Evolutionary conservation across 2,329 filamentous ascomycete species (phyloP).

Genomic region (Herpotrichia juniperi): DNA sequence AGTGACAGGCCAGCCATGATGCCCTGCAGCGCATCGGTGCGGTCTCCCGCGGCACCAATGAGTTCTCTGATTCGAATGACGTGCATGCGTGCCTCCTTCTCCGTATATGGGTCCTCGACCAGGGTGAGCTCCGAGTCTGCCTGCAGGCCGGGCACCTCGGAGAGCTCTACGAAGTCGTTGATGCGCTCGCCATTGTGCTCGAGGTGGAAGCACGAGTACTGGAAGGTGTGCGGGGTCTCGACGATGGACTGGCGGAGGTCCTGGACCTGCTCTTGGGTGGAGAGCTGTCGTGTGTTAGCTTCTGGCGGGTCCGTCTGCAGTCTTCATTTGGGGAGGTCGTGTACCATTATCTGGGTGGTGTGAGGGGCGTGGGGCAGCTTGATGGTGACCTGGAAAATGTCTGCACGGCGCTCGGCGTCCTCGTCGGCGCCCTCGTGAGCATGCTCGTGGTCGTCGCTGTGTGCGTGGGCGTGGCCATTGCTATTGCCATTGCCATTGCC

Average conservation of each 20-base stretch:
- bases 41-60: slow-evolving; percentile 88
- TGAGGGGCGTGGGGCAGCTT: slow-evolving; percentile 79
- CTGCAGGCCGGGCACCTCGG: slow-evolving; percentile 81
- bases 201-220: slow-evolving; percentile 98
- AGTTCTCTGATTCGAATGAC: slow-evolving; percentile 88
- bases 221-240: slow-evolving; percentile 89
- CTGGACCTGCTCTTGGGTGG: slow-evolving; percentile 93
- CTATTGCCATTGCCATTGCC: slow-evolving; percentile 32
- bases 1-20: slow-evolving; percentile 84
- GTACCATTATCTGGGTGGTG: slow-evolving; percentile 84
- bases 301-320: slow-evolving; percentile 21
- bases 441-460: slow-evolving; percentile 8
- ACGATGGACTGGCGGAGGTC: slow-evolving; percentile 97
- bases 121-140: slow-evolving; percentile 79
- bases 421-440: background rate
- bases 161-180: slow-evolving; percentile 93
- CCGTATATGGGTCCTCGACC: slow-evolving; percentile 94
- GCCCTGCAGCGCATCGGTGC: slow-evolving; percentile 85
- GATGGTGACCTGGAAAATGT: slow-evolving; percentile 75
- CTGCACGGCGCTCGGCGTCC: slow-evolving; percentile 29
- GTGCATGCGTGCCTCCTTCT: slow-evolving; percentile 97
- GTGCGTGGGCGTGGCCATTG: slow-evolving; percentile 25
- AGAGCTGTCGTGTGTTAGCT: slow-evolving; percentile 65
- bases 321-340: slow-evolving; percentile 6
- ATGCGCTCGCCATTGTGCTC: slow-evolving; percentile 87